These are phyloP conservation scores for Lepidium africanum DNA, from an alignment of 345 rosid species.

Conservation along the genomic window DNA sequence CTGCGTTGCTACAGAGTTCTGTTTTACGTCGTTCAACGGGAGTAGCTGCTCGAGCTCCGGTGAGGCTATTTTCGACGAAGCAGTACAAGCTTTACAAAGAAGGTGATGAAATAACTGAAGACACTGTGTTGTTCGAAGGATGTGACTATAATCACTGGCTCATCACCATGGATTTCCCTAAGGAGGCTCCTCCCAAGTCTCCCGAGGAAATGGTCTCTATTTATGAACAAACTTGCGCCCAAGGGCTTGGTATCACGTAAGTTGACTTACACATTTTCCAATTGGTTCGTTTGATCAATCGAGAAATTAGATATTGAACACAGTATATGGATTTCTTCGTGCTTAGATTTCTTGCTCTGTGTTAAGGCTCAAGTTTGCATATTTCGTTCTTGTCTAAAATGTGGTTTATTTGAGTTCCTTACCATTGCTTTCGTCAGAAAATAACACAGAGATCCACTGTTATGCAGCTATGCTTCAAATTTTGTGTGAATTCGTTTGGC, in stretches of 20 bases:
- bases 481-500: background rate
- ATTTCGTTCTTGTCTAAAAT: background rate
- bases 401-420: background rate
- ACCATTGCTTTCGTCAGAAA: background rate
- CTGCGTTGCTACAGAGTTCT: background rate
- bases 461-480: background rate
- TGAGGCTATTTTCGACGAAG: slow-evolving; percentile 24
- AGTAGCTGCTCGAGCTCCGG: slow-evolving; percentile 6
- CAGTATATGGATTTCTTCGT: background rate
- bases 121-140: slow-evolving; percentile 70
- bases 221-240: slow-evolving; percentile 73
- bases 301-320: background rate
- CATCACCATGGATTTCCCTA: slow-evolving; percentile 76
- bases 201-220: slow-evolving; percentile 73
- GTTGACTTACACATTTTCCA: background rate
- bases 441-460: background rate
- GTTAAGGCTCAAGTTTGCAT: background rate
- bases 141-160: slow-evolving; percentile 95
- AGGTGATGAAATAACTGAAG: slow-evolving; percentile 67
- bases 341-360: background rate
- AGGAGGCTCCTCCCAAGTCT: slow-evolving; percentile 38
- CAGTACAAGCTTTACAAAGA: slow-evolving; percentile 43
- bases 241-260: slow-evolving; percentile 83
- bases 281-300: background rate
- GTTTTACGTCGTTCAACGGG: slow-evolving; percentile 23